Conservation (phyloP, 164 flowering plant genomes). For the Chloranthus sessilifolius region DNA sequence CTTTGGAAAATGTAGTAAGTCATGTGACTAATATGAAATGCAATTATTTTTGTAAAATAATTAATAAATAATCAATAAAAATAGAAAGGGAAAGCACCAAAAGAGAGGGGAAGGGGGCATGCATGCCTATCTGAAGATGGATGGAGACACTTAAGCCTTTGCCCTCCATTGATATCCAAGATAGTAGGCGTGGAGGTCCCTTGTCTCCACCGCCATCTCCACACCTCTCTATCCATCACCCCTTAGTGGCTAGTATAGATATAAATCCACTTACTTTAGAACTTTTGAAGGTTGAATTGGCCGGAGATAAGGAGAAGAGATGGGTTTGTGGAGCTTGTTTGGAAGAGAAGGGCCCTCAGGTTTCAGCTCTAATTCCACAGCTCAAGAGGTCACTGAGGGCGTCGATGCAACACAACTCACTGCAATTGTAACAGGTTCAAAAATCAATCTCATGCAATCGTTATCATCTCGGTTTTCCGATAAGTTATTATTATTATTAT, state of each 20-base stretch:
- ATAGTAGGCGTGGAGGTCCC: conserved; percentile 9
- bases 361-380: conserved; percentile 20
- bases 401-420: conserved; percentile 27
- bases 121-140: too few species aligned
- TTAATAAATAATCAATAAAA: too few species aligned
- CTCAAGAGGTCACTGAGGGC: conserved; percentile 27
- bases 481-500: too few species aligned
- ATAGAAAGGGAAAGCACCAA: too few species aligned
- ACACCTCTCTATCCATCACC: not conserved
- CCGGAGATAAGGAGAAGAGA: not conserved
- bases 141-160: too few species aligned
- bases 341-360: conserved; percentile 15
- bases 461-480: too few species aligned
- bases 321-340: conserved; percentile 14
- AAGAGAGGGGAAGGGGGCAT: too few species aligned
- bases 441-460: too few species aligned
- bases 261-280: not conserved
- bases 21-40: too few species aligned
- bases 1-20: too few species aligned
- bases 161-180: not conserved
- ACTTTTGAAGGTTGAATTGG: not conserved
- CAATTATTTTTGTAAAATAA: too few species aligned
- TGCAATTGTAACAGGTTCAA: conserved; percentile 28
- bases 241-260: not conserved
- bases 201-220: conserved; percentile 2